Evolutionary conservation across 73 alveolate species (phyloP), one percentile per base, ranked within the genome.

Genomic region (Paramecium pentaurelia): DNA sequence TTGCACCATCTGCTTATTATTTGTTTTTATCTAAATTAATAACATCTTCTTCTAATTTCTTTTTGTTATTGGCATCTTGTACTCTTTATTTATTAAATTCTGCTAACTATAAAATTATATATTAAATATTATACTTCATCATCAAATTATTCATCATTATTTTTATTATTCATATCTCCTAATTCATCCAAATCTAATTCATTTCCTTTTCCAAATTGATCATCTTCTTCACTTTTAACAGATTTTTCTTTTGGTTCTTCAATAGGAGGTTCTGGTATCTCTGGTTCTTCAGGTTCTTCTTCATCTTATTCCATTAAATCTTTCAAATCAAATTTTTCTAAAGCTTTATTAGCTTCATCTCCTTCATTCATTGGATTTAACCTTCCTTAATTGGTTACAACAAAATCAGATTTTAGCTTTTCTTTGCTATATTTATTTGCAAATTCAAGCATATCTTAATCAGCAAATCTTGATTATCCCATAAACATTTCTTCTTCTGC

Each of bases 401-500:
- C 88, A 25, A 87, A 87, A n/a, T 77, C 93, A 6, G 71, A 60
- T 86, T 87, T 87, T 27, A 36, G 25, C 28, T 73, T 87, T 38
- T 87, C 93, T 37, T 87, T 87, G 3, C 88, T 42, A 37, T 64
- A 64, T 10, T 47, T 38, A 64, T 87, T 87, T 11, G 51, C 60
- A 42, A 64, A 64, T 47, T 87, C 93, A 10, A 68, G 11, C 47
- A 87, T 87, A 64, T 64, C 84, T 14, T 87, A 73, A 30, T 87
- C 93, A 2, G 80, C 84, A 60, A 87, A 87, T 38, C 93, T 87
- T 16, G 36, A 73, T 38, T 77, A 27, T 3, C 93, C 93, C 68
- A 87, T 38, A 36, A 87, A 87, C 93, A 87, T 87, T 30, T 87
- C 93, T 54, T 87, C 93, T 37, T 87, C 93, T 6, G 93, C 93